Evolutionary conservation across 208 protist species (phyloP).

Genomic region (Phytomonas francai): DNA sequence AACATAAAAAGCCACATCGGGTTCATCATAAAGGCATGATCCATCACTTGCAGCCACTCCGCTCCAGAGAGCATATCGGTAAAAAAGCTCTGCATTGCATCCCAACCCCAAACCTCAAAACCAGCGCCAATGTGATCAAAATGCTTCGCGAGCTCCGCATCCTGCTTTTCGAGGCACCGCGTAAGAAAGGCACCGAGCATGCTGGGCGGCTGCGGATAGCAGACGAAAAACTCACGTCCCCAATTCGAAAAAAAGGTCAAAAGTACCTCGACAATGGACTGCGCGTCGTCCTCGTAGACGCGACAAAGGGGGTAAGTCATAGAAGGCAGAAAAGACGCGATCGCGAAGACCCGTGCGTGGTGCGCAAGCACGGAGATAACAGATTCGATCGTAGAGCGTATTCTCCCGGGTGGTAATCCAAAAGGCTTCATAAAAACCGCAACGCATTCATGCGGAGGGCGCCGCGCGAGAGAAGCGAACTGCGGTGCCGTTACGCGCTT

Average conservation of each 20-base stretch:
- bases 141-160: slow-evolving; percentile 39
- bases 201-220: slow-evolving; percentile 63
- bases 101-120: slow-evolving; percentile 68
- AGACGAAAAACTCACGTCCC: slow-evolving; percentile 71
- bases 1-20: slow-evolving; percentile 83
- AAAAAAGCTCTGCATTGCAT: slow-evolving; percentile 45
- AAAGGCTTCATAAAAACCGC: slow-evolving; percentile 51
- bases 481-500: slow-evolving; percentile 34
- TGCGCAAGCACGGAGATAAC: slow-evolving; percentile 64
- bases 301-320: slow-evolving; percentile 70
- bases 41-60: slow-evolving; percentile 89
- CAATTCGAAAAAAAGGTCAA: slow-evolving; percentile 75
- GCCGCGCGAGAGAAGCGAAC: slow-evolving; percentile 57
- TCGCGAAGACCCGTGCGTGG: slow-evolving; percentile 56
- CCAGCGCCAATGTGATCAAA: slow-evolving; percentile 40
- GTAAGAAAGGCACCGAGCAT: slow-evolving; percentile 42
- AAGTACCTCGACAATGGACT: slow-evolving; percentile 58
- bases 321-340: slow-evolving; percentile 64
- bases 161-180: slow-evolving; percentile 31
- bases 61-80: slow-evolving; percentile 56
- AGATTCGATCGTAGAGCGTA: slow-evolving; percentile 31
- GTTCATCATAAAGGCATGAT: slow-evolving; percentile 62
- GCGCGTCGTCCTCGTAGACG: slow-evolving; percentile 51
- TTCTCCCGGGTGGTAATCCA: slow-evolving; percentile 26
- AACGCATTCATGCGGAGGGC: slow-evolving; percentile 42